These are phyloP conservation scores for Ramicandelaber brevisporus DNA, from an alignment of 192 early-diverging fungal species.

Conservation along the genomic window DNA sequence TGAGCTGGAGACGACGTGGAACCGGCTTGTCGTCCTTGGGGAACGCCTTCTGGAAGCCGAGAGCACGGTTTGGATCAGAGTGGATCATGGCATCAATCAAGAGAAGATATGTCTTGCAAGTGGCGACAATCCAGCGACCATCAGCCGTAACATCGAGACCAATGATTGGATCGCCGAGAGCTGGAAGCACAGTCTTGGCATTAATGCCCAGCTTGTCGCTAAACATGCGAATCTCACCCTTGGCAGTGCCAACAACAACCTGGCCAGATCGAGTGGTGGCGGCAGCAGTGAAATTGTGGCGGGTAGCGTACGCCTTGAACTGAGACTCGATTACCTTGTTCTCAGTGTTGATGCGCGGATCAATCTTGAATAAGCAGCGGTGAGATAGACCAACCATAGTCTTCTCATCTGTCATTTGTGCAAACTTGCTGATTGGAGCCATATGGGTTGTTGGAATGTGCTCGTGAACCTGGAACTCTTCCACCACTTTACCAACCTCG, in stretches of 20 bases:
- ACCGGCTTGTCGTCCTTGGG: slow-evolving; percentile 36
- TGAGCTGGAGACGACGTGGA: slow-evolving; percentile 48
- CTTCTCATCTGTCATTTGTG: slow-evolving; percentile 41
- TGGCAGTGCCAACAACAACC: slow-evolving; percentile 52
- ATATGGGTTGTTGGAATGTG: slow-evolving; percentile 37
- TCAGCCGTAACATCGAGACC: slow-evolving; percentile 74
- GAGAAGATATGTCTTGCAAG: slow-evolving; percentile 62
- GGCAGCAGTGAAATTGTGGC: slow-evolving; percentile 39
- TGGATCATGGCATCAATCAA: slow-evolving; percentile 46
- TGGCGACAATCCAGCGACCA: slow-evolving; percentile 68
- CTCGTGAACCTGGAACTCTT: slow-evolving; percentile 76
- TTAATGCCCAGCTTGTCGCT: slow-evolving; percentile 37
- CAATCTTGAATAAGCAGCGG: slow-evolving; percentile 65
- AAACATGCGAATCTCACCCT: slow-evolving; percentile 77
- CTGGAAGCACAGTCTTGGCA: slow-evolving; percentile 74
- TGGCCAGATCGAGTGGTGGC: slow-evolving; percentile 56
- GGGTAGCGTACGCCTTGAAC: slow-evolving; percentile 40
- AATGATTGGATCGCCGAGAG: slow-evolving; percentile 61
- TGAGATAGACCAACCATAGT: slow-evolving; percentile 62
- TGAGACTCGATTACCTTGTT: slow-evolving; percentile 41
- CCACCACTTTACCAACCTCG: slow-evolving; percentile 72
- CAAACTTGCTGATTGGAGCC: slow-evolving; percentile 47
- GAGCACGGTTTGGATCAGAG: slow-evolving; percentile 17
- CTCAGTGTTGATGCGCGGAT: slow-evolving; percentile 46
- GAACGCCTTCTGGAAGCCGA: slow-evolving; percentile 45